These are phyloP conservation scores for Grifola frondosa DNA, from an alignment of 1,284 basidiomycete genomes.

Conservation along the genomic window DNA sequence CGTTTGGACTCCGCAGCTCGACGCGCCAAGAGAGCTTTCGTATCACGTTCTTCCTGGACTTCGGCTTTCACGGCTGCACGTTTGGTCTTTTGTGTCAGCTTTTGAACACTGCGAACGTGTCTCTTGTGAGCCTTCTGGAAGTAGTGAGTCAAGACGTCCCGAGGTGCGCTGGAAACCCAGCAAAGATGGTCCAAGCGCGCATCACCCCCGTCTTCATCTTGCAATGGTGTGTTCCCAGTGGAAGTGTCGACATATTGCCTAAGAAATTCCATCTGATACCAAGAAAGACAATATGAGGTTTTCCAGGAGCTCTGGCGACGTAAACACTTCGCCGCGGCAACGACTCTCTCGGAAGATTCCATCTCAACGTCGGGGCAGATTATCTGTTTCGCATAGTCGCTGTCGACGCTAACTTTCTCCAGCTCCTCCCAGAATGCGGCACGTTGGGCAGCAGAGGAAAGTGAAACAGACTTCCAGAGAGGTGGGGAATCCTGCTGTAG, in stretches of 20 bases:
- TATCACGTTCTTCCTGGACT: slow-evolving; percentile 34
- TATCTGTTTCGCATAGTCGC: slow-evolving; percentile 24
- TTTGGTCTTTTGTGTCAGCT: slow-evolving; percentile 33
- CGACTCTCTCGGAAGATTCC: slow-evolving; percentile 9
- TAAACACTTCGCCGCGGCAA: slow-evolving; percentile 41
- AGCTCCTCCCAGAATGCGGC: slow-evolving; percentile 58
- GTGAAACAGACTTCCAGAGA: slow-evolving; percentile 49
- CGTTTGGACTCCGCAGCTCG: slow-evolving; percentile 57
- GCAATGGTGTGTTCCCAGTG: slow-evolving; percentile 48
- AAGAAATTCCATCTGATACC: slow-evolving; percentile 67
- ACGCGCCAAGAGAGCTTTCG: slow-evolving; percentile 49
- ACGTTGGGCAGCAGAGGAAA: slow-evolving; percentile 39
- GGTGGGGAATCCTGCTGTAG: slow-evolving; percentile 49
- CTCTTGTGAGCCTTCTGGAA: slow-evolving; percentile 42
- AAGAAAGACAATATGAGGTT: slow-evolving; percentile 57
- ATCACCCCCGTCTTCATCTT: slow-evolving; percentile 43
- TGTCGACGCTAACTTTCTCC: slow-evolving; percentile 43
- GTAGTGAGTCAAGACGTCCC: slow-evolving; percentile 45
- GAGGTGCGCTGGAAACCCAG: slow-evolving; percentile 57
- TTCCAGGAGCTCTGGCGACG: slow-evolving; percentile 61
- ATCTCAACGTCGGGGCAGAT: slow-evolving; percentile 8
- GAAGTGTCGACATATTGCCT: slow-evolving; percentile 45
- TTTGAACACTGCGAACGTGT: slow-evolving; percentile 44
- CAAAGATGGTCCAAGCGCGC: slow-evolving; percentile 46
- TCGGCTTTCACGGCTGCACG: slow-evolving; percentile 53